Evolutionary conservation across 2,329 filamentous ascomycete genomes (phyloP).

Genomic region (Zarea fungicola): DNA sequence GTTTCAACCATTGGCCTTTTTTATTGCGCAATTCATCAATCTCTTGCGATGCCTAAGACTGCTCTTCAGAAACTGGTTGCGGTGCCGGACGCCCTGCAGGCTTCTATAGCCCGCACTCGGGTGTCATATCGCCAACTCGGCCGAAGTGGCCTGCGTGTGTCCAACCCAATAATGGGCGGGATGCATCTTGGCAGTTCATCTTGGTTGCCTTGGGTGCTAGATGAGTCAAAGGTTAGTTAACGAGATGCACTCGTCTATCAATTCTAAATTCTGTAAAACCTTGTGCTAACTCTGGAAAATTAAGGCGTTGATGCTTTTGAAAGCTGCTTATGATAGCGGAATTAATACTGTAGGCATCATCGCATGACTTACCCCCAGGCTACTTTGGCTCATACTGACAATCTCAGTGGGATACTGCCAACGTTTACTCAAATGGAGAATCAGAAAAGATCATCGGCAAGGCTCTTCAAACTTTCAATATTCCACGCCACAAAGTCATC

Average conservation of each 20-base stretch:
- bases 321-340: constrained; percentile 18
- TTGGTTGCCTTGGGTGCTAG: constrained; percentile 12
- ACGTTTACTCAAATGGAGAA: constrained; percentile 49
- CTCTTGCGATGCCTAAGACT: background rate
- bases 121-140: constrained; percentile 11
- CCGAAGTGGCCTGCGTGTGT: constrained; percentile 12
- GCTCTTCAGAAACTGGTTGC: constrained; percentile 3
- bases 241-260: background rate
- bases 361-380: background rate
- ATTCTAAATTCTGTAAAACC: background rate
- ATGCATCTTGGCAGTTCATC: constrained; percentile 10
- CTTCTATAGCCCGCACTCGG: constrained; percentile 7
- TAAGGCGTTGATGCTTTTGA: constrained; percentile 15
- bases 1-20: background rate
- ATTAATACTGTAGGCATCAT: constrained; percentile 18
- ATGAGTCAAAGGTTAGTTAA: constrained; percentile 11
- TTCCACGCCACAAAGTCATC: constrained; percentile 50
- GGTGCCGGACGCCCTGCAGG: constrained; percentile 7
- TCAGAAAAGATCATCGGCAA: constrained; percentile 49
- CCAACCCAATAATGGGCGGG: constrained; percentile 14
- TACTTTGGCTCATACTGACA: background rate
- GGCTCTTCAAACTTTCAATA: constrained; percentile 51
- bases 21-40: background rate
- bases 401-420: constrained; percentile 40
- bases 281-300: background rate